These are phyloP conservation scores for Aspergillus sp. DNA, from an alignment of 2,329 filamentous ascomycete species.

Conservation along the genomic window DNA sequence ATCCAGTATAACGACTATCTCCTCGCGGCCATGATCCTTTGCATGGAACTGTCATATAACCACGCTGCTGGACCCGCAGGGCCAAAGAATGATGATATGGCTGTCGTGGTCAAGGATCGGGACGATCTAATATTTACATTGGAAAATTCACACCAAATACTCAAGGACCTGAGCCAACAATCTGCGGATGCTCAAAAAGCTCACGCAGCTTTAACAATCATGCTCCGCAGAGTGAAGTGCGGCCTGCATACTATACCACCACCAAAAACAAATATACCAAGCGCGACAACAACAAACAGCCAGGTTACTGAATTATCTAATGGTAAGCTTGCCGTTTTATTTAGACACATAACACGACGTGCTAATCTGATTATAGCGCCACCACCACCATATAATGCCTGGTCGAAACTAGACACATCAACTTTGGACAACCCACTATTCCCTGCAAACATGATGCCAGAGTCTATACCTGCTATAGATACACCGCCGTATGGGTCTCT, in stretches of 20 bases:
- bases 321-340: neutral
- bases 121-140: constrained; percentile 25
- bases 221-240: constrained; percentile 26
- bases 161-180: constrained; percentile 21
- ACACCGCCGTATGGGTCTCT: constrained; percentile 15
- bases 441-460: neutral
- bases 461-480: neutral
- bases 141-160: constrained; percentile 28
- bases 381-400: constrained; percentile 16
- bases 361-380: constrained; percentile 5
- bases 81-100: constrained; percentile 12
- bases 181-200: constrained; percentile 31
- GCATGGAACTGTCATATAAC: constrained; percentile 42
- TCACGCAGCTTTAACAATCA: constrained; percentile 27
- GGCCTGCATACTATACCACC: neutral
- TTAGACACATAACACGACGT: neutral
- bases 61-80: constrained; percentile 8
- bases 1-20: constrained; percentile 62
- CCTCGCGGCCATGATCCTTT: constrained; percentile 61
- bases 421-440: constrained; percentile 1
- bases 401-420: neutral
- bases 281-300: neutral
- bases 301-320: neutral
- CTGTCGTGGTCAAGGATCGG: constrained; percentile 17
- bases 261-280: neutral